A percentile compares a stretch with the other conserved stretches of the same genome.
Evolutionary conservation across 495 filamentous ascomycete species (phyloP).

Genomic region (Aspergillus nanangensis): DNA sequence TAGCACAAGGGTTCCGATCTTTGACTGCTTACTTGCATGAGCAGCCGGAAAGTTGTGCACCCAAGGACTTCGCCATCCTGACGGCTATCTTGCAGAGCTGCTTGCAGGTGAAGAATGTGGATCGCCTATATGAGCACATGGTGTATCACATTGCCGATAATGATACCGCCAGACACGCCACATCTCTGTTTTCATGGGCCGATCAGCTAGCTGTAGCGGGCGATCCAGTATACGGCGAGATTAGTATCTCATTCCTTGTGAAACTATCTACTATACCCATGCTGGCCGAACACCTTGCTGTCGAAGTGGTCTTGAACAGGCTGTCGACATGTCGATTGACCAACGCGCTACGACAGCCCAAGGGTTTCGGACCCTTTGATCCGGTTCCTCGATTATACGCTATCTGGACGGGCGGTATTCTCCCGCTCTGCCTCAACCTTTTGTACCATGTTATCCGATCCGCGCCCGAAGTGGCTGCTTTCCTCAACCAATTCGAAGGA

Average conservation of each 20-base stretch:
- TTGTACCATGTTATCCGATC: conserved; percentile 74
- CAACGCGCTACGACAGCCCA: conserved; percentile 60
- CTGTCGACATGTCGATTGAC: conserved; percentile 73
- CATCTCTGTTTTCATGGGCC: conserved; percentile 90
- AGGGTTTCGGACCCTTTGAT: conserved; percentile 68
- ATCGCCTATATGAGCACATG: conserved; percentile 53
- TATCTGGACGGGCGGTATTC: conserved; percentile 84
- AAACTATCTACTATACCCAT: conserved; percentile 77
- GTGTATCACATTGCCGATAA: conserved; percentile 60
- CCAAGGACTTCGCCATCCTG: conserved; percentile 77
- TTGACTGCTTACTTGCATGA: conserved; percentile 71
- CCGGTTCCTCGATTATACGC: conserved; percentile 55
- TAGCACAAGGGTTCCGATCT: conserved; percentile 76
- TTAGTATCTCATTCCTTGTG: conserved; percentile 81
- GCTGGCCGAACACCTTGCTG: conserved; percentile 84
- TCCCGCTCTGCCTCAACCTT: conserved; percentile 88
- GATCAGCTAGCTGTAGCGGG: conserved; percentile 65
- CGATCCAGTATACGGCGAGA: conserved; percentile 92
- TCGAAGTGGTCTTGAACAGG: conserved; percentile 73
- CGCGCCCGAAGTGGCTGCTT: conserved; percentile 76
- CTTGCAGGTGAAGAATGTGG: conserved; percentile 56
- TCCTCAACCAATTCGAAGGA: conserved; percentile 78
- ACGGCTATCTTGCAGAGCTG: conserved; percentile 84
- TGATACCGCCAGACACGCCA: conserved; percentile 69
- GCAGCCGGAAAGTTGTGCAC: conserved; percentile 45